Evolutionary conservation across 2,329 filamentous ascomycete genomes (phyloP), one percentile per base, ranked within the genome.

Genomic region (Fusarium hainanense): DNA sequence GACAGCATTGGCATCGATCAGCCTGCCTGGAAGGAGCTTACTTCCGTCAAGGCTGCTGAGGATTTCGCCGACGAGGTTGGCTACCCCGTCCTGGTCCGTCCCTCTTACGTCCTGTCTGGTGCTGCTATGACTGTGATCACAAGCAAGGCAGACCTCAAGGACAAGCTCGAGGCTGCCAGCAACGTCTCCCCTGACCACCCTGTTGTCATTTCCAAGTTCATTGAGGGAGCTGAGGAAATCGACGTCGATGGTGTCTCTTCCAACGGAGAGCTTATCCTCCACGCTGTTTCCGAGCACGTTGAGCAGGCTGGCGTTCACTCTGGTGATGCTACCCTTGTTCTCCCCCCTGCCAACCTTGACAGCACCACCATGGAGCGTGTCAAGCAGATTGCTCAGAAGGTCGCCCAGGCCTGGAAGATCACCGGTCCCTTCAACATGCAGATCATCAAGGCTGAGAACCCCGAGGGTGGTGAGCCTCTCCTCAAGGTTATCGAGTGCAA

Each of bases 361-460:
- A 85, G 91, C 74, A 83, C 82, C 61, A 92, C 91, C 71, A 92
- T 97, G 88, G 89, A 88, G 71, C 93, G 96, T 66, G 89, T 97
- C 77, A 98, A 98, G 89, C 93, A 93, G 74, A 98, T 99, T 75
- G 95, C 96, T 18, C 83, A 94, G 81, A 98, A 97, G 88, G 94
- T 99, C 54, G 96, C 96, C 72, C 92, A 96, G 83, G 96, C 96
- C 49, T 98, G 95, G 93, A 94, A 88, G 77, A 98, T 98, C 80
- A 98, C 94, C 21, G 96, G 96, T 58, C 96, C 96, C 63, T 99
- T 98, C 89, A 99, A 99, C 88, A 98, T 99, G 95, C 96, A 99
- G 80, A 97, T 99, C 82, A 98, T 99, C 88, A 97, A 97, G 85
- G 93, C 92, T 37, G 87, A 93, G 14, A 85, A 92, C 76, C 89